phyloP scores from a whole-genome alignment of 2,329 filamentous ascomycete species.

The Onygena corvina region DNA sequence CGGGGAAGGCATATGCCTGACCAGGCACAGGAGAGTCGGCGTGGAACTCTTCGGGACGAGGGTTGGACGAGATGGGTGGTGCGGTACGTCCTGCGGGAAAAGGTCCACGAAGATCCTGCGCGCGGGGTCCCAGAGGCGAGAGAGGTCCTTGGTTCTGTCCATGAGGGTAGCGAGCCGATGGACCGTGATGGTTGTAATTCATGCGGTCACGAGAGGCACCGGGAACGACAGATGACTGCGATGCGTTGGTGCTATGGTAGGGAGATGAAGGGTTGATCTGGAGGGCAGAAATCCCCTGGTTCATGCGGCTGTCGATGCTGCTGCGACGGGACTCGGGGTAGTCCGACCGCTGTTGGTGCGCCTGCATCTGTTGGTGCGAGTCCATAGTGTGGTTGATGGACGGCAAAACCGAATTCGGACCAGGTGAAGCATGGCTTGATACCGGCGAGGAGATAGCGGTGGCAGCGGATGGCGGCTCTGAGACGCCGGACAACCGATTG shows the following conservation, averaged over 20 bases:
- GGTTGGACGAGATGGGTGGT: constrained; percentile 39
- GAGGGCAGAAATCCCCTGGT: constrained; percentile 38
- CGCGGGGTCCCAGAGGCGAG: constrained; percentile 31
- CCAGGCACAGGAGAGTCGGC: constrained; percentile 39
- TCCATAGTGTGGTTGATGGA: constrained; percentile 50
- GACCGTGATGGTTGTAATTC: constrained; percentile 22
- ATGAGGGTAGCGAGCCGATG: constrained; percentile 25
- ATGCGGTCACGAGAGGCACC: constrained; percentile 21
- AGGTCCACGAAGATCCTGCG: constrained; percentile 27
- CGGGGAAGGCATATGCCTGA: constrained; percentile 41
- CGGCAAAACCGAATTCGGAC: constrained; percentile 36
- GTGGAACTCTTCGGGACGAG: constrained; percentile 39
- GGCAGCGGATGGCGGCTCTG: constrained; percentile 22
- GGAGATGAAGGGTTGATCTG: constrained; percentile 35
- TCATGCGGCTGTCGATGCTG: constrained; percentile 40
- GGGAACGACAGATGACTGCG: constrained; percentile 28
- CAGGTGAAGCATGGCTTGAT: constrained; percentile 1
- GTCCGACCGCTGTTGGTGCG: constrained; percentile 25
- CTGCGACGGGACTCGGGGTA: constrained; percentile 38
- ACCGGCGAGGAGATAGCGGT: constrained; percentile 1
- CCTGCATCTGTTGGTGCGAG: constrained; percentile 27
- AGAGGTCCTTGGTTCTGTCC: constrained; percentile 26
- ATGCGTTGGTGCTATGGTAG: constrained; percentile 37
- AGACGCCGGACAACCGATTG: constrained; percentile 29
- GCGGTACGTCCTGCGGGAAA: constrained; percentile 38